Evolutionary conservation across 176 grass and related monocot species (phyloP), one percentile per base, ranked within the genome.

Genomic region (Luzula sylvatica): DNA sequence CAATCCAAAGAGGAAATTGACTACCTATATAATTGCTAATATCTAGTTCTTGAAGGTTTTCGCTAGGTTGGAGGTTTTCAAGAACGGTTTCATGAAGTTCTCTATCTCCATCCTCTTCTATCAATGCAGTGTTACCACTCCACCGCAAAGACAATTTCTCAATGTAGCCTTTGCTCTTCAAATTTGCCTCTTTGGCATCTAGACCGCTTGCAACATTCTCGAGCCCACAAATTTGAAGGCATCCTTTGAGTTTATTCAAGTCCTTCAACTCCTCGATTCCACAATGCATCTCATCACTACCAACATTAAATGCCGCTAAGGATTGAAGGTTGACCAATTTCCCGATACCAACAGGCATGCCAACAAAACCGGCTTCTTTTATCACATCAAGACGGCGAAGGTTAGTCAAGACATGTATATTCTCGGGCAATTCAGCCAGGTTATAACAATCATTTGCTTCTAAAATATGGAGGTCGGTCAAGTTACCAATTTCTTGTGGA

Each of bases 401-500:
- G 12, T 82, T 46, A 3, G 47, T 13, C 9, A 81, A 16, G 0
- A 3, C 26, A 11, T 38, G 54, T 1, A 50, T 59, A 3, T 46
- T 30, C 19, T 66, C 57, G 16, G 77, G 77, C 56, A 81, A 19
- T 15, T 53, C 23, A 1, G 15, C 28, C 15, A 81, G 50, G 39
- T 42, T 30, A 17, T 66, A 50, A 29, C 67, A 78, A 50, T 72
- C n/a, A 25, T 59, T 66, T 71, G 53, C 30, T 35, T 35, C 30
- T n/a, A 76, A n/a, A 40, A 30, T 73, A 20, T 77, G 68, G 1
- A 83, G 22, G 52, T 64, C 55, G 47, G 13, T 46, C 8, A 83
- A 48, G 14, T 4, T 35, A 21, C 61, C 72, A 4, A 83, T 2
- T 19, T 59, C 53, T 48, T 51, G 25, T n/a, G 74, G 80, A 39